A percentile compares a stretch with the other conserved stretches of the same genome.
phyloP scores from a whole-genome alignment of 176 grass and related monocot species.

The Thalia dealbata region DNA sequence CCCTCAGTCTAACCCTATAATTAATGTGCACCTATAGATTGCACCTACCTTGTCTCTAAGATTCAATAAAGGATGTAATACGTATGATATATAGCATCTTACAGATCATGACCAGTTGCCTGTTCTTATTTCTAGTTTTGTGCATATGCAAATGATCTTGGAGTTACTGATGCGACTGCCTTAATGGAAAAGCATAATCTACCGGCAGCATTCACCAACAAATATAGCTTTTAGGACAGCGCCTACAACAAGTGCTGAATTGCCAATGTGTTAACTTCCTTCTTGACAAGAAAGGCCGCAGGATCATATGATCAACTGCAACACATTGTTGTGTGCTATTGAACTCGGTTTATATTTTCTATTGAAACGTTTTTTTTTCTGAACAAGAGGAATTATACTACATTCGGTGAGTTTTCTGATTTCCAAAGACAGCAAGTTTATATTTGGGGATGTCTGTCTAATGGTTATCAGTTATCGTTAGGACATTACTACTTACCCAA shows the following conservation, averaged over 20 bases:
- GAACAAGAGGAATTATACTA: background rate
- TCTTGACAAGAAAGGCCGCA: background rate
- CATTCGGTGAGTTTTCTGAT: background rate
- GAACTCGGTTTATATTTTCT: background rate
- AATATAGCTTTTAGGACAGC: background rate
- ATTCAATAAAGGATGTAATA: no score
- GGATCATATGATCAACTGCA: background rate
- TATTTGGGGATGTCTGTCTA: background rate
- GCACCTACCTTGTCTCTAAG: no score
- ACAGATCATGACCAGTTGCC: no score
- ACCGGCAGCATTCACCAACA: background rate
- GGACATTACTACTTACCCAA: background rate
- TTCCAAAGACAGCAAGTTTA: background rate
- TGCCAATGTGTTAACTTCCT: background rate
- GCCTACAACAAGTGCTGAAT: background rate
- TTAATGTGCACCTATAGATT: no score
- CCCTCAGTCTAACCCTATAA: no score
- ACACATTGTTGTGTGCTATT: background rate
- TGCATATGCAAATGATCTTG: no score
- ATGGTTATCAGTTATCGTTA: background rate
- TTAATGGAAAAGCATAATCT: background rate
- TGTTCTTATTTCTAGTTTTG: no score
- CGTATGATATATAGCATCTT: no score
- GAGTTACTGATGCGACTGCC: background rate
- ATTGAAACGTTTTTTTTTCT: background rate